Base-by-base conservation (phyloP, 2,329 filamentous ascomycete species). In the Nemania abortiva region DNA sequence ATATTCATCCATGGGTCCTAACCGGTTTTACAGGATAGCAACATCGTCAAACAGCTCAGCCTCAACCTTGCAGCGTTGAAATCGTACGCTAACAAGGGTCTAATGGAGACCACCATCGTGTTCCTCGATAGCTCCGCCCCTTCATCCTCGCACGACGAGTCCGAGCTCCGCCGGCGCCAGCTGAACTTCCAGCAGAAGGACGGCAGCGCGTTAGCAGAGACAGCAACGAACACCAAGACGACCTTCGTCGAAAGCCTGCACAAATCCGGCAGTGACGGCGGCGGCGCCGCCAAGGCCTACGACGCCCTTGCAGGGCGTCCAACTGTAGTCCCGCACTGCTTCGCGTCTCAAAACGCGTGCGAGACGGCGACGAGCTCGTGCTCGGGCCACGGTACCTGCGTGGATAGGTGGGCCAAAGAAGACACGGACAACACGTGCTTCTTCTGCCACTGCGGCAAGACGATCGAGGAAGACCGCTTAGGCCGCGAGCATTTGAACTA, bases 341-440 rank as follows among this genome's bases (percentile, higher is more conserved):
- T 97, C 84, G 79, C 84, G 61, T 90, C 90, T 1, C 82, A 89
- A 74, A 88, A 90, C 49, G 84, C 87, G 66, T 98, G 95, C 82
- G 82, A 87, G 58, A 85, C 86, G 66, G 84, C 83, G 49, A 99
- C 96, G 2, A 87, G 89, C 75, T 89, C 89, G 78, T 99, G 96
- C 86, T 93, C 92, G 15, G 90, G 91, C 63, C 94, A 96, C 80
- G 96, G 96, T 55, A 77, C 81, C 31, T 98, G 96, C 84, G 83
- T 86, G 73, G 85, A 91, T 79, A 91, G 91, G 77, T 94, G 88
- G 72, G 82, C 81, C 50, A 79, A 78, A 60, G 79, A 82, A 15
- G 77, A 79, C 63, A 77, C 71, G 9, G 80, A 80, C 11, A 79
- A 78, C 66, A 74, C 80, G 11, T 98, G 95, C 87, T 98, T 91